Conservation (phyloP, 148 eudicot species). For the Beta vulgaris region DNA sequence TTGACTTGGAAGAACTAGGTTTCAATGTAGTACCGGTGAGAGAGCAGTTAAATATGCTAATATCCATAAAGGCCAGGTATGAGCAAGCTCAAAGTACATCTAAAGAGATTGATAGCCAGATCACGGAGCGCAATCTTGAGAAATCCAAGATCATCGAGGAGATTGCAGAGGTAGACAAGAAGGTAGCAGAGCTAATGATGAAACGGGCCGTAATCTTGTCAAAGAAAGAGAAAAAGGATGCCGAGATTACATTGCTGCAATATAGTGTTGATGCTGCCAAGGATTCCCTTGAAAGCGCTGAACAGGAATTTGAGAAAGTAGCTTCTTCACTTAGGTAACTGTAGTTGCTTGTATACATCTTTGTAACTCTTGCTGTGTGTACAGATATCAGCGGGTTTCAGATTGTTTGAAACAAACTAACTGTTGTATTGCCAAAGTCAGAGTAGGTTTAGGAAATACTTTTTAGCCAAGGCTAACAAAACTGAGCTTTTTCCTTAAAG, state of each 20-base stretch:
- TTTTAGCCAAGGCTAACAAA: background rate
- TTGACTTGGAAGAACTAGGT: slow-evolving; percentile 64
- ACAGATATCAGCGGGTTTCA: slow-evolving; percentile 15
- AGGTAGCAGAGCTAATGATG: slow-evolving; percentile 36
- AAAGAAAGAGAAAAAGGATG: slow-evolving; percentile 35
- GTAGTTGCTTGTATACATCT: slow-evolving; percentile 12
- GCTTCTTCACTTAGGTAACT: slow-evolving; percentile 37
- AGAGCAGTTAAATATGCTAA: slow-evolving; percentile 38
- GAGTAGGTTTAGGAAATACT: slow-evolving; percentile 25
- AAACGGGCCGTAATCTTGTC: slow-evolving; percentile 36
- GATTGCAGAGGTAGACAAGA: slow-evolving; percentile 43
- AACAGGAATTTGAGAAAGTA: slow-evolving; percentile 36
- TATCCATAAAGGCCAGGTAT: slow-evolving; percentile 42
- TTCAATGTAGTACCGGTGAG: slow-evolving; percentile 51
- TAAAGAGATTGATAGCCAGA: slow-evolving; percentile 31
- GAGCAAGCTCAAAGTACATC: slow-evolving; percentile 32
- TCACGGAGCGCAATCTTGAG: slow-evolving; percentile 33
- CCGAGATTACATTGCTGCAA: slow-evolving; percentile 34
- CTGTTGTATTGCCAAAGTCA: slow-evolving; percentile 12
- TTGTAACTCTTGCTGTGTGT: slow-evolving; percentile 9
- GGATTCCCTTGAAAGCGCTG: slow-evolving; percentile 21
- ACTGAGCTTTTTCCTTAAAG: background rate
- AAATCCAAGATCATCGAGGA: slow-evolving; percentile 38
- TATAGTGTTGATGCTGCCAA: slow-evolving; percentile 25
- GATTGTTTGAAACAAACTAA: slow-evolving; percentile 9